These are phyloP conservation scores for Komagataea norvegica DNA, from an alignment of 1,139 yeast species.

Conservation along the genomic window DNA sequence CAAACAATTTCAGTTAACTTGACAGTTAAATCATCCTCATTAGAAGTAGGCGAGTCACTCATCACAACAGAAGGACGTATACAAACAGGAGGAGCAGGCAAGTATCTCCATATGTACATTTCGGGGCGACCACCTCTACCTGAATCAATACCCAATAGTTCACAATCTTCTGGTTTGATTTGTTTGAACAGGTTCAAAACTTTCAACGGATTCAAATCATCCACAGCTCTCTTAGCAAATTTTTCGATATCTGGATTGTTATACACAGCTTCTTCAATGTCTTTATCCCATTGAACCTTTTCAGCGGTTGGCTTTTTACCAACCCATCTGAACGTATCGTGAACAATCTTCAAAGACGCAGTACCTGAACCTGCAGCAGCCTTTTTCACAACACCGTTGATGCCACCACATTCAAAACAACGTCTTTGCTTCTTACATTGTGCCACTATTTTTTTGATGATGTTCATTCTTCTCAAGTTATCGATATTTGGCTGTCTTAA, in stretches of 20 bases:
- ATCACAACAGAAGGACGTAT: slow-evolving; percentile 94
- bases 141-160: slow-evolving; percentile 85
- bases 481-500: slow-evolving; percentile 86
- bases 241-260: slow-evolving; percentile 86
- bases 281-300: slow-evolving; percentile 79
- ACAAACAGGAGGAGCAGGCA: slow-evolving; percentile 99
- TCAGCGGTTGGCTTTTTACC: slow-evolving; percentile 89
- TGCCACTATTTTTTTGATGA: slow-evolving; percentile 74
- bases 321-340: slow-evolving; percentile 92
- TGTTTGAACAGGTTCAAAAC: slow-evolving; percentile 85
- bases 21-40: slow-evolving; percentile 96
- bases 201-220: slow-evolving; percentile 90
- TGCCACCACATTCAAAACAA: slow-evolving; percentile 79
- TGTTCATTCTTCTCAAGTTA: slow-evolving; percentile 86
- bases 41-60: slow-evolving; percentile 84
- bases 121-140: slow-evolving; percentile 91
- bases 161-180: slow-evolving; percentile 83
- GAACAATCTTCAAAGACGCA: slow-evolving; percentile 91
- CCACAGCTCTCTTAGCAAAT: slow-evolving; percentile 81
- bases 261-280: slow-evolving; percentile 65
- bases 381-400: slow-evolving; percentile 95
- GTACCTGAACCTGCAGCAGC: slow-evolving; percentile 91
- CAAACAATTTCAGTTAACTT: slow-evolving; percentile 94
- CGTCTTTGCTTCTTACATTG: slow-evolving; percentile 95
- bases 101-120: slow-evolving; percentile 92